Percentiles rank a stretch among this genome's conserved stretches.
These are phyloP conservation scores for Isatis lusitanica DNA, from an alignment of 441 rosid species.

Conservation along the genomic window DNA sequence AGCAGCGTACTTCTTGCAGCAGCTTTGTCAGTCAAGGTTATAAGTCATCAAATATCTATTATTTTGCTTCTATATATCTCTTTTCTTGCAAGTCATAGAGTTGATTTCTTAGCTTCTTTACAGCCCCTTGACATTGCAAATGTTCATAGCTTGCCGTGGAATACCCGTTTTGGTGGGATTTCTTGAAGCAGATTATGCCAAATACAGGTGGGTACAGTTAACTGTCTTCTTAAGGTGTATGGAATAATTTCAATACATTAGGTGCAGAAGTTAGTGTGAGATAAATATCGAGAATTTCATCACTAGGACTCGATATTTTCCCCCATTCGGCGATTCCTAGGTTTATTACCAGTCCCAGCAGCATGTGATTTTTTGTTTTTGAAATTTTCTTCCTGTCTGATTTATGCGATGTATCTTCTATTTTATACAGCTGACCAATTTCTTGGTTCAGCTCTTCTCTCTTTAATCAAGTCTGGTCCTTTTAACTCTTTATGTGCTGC, in stretches of 20 bases:
- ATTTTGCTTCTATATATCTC: conserved; percentile 1
- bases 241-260: not conserved
- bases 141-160: conserved; percentile 96
- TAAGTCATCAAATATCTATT: conserved; percentile 17
- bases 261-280: not conserved
- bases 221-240: not conserved
- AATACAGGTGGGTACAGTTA: conserved; percentile 64
- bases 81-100: conserved; percentile 24
- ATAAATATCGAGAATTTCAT: not conserved
- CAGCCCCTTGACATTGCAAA: conserved; percentile 95
- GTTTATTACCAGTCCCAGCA: not conserved
- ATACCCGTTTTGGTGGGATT: conserved; percentile 95
- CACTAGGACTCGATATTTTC: not conserved
- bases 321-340: not conserved
- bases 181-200: conserved; percentile 95
- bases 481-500: not conserved
- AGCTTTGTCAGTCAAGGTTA: conserved; percentile 97
- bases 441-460: conserved; percentile 1
- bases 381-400: not conserved
- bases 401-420: conserved; percentile 4
- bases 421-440: not conserved
- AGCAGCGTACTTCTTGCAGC: conserved; percentile 92
- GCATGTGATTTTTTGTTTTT: not conserved
- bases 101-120: conserved; percentile 36
- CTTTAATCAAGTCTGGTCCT: not conserved